Base-by-base conservation (phyloP, 768 basidiomycete genomes). In the Lactarius vividus region DNA sequence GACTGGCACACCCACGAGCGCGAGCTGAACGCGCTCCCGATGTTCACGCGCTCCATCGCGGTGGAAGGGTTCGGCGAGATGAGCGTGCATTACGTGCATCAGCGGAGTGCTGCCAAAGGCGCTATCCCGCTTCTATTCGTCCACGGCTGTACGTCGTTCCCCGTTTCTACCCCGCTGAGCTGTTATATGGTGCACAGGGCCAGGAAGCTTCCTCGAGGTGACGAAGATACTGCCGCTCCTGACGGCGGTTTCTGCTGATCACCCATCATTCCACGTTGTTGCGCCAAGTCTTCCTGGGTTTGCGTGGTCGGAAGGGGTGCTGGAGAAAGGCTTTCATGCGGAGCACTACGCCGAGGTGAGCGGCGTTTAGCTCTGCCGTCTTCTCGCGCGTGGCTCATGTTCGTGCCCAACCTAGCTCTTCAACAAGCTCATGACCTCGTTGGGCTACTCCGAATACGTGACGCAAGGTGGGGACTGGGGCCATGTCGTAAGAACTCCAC, bases 191-290 rank as follows among this genome's bases (percentile, higher is more conserved):
- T n/a, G 0, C 23, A 44, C 60, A 84, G 84, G 85, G 85, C 83
- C 84, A 6, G 37, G 37, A 39, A 15, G 37, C 37, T 15, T 39
- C 37, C 13, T 39, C 15, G 37, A 39, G 37, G 37, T 15, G 37
- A 39, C 37, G 20, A 44, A 44, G 42, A 9, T 44, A 18, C 20
- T 44, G 42, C 42, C 42, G 20, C 42, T 44, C 20, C 42, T 44
- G 42, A 73, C 78, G 0, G 73, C 40, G 35, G 72, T 74, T 0
- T 76, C 79, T 4, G 57, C 73, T 6, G 70, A 76, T 2, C 77
- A 81, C 8, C 85, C 85, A 1, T 80, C 77, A 57, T 86, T 86
- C 70, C 83, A 86, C 66, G 82, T 87, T 26, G 82, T 87, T 0
- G 79, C 79, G 0, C 61, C 79, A 52, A 79, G 83, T 67, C 65